Evolutionary conservation across 2,329 filamentous ascomycete genomes (phyloP).

Genomic region (Penicillium fuscoglaucum): DNA sequence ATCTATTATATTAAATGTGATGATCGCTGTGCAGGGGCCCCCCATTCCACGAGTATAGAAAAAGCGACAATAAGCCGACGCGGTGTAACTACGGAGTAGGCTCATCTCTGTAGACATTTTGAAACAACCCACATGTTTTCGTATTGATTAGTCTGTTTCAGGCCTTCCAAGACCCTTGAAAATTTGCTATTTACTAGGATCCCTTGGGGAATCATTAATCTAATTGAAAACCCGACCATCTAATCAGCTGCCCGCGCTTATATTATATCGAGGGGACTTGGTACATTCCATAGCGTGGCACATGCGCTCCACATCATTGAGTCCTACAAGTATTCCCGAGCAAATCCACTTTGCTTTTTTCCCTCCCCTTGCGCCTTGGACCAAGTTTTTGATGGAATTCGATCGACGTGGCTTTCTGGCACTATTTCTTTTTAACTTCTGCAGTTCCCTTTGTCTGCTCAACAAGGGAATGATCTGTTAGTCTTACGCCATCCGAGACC

Average conservation of each 20-base stretch:
- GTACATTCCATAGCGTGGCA: constrained; percentile 24
- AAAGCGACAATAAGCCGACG: neutral
- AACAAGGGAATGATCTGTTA: constrained; percentile 24
- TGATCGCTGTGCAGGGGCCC: neutral
- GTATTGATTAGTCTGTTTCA: constrained; percentile 12
- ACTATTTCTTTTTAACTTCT: constrained; percentile 7
- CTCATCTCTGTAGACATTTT: constrained; percentile 6
- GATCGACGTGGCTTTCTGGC: constrained; percentile 17
- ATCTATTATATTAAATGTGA: neutral
- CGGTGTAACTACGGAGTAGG: neutral
- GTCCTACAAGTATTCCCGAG: neutral
- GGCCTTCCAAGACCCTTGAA: neutral
- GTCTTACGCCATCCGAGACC: constrained; percentile 22
- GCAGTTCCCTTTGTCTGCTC: constrained; percentile 7
- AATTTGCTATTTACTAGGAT: neutral
- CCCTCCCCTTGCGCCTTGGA: constrained; percentile 7
- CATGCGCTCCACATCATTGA: constrained; percentile 12
- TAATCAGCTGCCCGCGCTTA: constrained; percentile 5
- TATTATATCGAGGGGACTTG: neutral
- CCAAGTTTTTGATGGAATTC: neutral
- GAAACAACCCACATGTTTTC: constrained; percentile 6
- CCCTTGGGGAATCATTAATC: neutral
- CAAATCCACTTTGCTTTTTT: constrained; percentile 16
- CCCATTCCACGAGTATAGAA: neutral
- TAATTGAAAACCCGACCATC: constrained; percentile 5